Conservation (phyloP, 257 asterid species). For the Anisodus tanguticus region DNA sequence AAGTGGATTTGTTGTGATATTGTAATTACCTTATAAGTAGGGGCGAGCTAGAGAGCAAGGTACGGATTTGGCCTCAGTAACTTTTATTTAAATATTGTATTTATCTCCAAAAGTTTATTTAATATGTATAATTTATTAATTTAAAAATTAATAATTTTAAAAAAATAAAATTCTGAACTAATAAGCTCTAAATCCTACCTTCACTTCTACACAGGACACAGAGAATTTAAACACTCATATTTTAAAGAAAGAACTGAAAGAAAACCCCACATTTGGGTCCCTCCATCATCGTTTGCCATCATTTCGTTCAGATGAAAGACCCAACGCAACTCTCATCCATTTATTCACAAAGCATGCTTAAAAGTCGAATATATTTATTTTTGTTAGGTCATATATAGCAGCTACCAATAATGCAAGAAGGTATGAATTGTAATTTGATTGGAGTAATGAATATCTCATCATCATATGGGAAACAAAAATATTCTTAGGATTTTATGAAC, state of each 20-base stretch:
- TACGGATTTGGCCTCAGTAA: neutral
- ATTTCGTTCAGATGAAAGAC: constrained; percentile 65
- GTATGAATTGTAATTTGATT: constrained; percentile 42
- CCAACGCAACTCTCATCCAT: constrained; percentile 50
- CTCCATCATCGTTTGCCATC: constrained; percentile 67
- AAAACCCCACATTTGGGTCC: constrained; percentile 54
- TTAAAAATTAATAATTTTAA: neutral
- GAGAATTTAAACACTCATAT: too few species aligned
- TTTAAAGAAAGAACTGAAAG: neutral
- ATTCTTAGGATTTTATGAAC: constrained; percentile 40
- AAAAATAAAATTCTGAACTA: neutral
- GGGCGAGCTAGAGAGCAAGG: neutral
- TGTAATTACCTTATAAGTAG: too few species aligned
- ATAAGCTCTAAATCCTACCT: neutral
- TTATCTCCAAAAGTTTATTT: neutral
- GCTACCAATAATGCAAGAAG: constrained; percentile 39
- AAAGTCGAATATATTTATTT: constrained; percentile 37
- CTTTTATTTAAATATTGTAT: neutral
- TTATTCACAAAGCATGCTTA: constrained; percentile 59
- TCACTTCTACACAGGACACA: too few species aligned
- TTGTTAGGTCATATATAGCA: constrained; percentile 22
- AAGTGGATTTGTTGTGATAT: too few species aligned
- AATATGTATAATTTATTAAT: neutral
- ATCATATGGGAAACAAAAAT: constrained; percentile 22
- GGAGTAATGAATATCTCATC: constrained; percentile 66